phyloP scores from a whole-genome alignment of 2,329 filamentous ascomycete species.

The Fusarium chuoi region DNA sequence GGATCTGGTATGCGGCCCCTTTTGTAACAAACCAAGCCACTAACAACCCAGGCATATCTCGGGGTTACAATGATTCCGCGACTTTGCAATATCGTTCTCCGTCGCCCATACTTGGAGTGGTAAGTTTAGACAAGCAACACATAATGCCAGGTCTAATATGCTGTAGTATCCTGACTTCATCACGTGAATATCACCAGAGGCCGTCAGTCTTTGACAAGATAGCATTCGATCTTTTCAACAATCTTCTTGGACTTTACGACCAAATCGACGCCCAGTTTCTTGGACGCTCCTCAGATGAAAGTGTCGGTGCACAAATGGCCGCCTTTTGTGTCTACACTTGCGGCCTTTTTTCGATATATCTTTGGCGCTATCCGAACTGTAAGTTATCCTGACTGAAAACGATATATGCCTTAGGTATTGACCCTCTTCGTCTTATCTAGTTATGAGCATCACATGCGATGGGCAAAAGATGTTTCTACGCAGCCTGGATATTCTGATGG shows the following conservation, averaged over 20 bases:
- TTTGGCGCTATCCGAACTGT: constrained; percentile 63
- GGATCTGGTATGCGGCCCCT: constrained; percentile 56
- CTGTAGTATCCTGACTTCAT: constrained; percentile 56
- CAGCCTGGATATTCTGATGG: constrained; percentile 57
- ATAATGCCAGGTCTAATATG: not conserved
- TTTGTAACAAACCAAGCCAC: not conserved
- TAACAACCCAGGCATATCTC: constrained; percentile 59
- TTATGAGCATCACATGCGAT: constrained; percentile 51
- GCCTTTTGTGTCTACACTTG: constrained; percentile 67
- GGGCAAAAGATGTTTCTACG: constrained; percentile 59
- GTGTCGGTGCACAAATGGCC: constrained; percentile 64
- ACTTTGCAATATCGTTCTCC: constrained; percentile 66
- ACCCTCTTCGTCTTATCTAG: constrained; percentile 54
- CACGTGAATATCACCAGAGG: constrained; percentile 51
- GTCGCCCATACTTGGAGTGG: constrained; percentile 64
- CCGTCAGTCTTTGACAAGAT: constrained; percentile 56
- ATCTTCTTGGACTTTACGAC: constrained; percentile 59
- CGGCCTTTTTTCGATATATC: constrained; percentile 62
- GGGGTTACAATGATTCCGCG: constrained; percentile 65
- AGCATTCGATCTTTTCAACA: constrained; percentile 59
- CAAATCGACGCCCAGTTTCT: constrained; percentile 64
- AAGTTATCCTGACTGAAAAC: constrained; percentile 32
- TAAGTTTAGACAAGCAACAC: constrained; percentile 43
- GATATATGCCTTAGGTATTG: constrained; percentile 1
- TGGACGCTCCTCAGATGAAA: constrained; percentile 57